A percentile compares a stretch with the other conserved stretches of the same genome.
These are phyloP conservation scores for Aspergillus leporis DNA, from an alignment of 495 filamentous ascomycete genomes.

Conservation along the genomic window DNA sequence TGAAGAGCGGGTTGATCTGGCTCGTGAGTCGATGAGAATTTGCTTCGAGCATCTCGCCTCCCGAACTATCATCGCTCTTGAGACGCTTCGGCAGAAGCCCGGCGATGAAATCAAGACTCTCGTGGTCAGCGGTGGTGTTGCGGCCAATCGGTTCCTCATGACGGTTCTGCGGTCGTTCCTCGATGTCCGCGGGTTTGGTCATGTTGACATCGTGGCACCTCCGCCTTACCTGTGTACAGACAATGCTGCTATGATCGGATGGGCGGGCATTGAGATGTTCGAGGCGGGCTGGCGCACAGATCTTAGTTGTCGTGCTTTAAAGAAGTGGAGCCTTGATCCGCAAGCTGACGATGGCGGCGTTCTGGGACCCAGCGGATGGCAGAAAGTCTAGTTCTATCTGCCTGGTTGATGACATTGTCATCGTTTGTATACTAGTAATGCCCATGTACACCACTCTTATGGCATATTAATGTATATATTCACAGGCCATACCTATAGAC, in stretches of 20 bases:
- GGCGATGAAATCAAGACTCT: conserved; percentile 54
- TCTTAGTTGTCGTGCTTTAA: conserved; percentile 56
- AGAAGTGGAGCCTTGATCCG: conserved; percentile 79
- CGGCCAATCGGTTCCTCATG: conserved; percentile 75
- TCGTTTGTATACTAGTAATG: conserved; percentile 23
- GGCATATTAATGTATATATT: conserved; percentile 1
- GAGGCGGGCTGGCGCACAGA: conserved; percentile 70
- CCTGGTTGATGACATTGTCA: background rate
- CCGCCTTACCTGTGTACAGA: conserved; percentile 81
- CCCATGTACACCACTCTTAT: conserved; percentile 12
- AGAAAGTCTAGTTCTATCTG: conserved; percentile 4
- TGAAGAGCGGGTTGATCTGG: conserved; percentile 61
- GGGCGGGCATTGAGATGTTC: conserved; percentile 92
- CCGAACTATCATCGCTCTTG: conserved; percentile 67
- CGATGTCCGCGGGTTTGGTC: conserved; percentile 58
- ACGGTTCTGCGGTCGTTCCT: conserved; percentile 64
- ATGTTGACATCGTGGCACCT: conserved; percentile 69
- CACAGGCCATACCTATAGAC: background rate
- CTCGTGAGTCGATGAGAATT: conserved; percentile 69
- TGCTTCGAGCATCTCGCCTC: conserved; percentile 87
- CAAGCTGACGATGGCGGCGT: conserved; percentile 52
- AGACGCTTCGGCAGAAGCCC: conserved; percentile 30
- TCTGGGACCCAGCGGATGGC: conserved; percentile 46
- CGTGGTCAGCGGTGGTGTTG: conserved; percentile 88
- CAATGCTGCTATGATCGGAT: conserved; percentile 98